A percentile compares a stretch with the other conserved stretches of the same genome.
These are phyloP conservation scores for Macrolepiota albuminosa DNA, from an alignment of 768 basidiomycete genomes.

Conservation along the genomic window DNA sequence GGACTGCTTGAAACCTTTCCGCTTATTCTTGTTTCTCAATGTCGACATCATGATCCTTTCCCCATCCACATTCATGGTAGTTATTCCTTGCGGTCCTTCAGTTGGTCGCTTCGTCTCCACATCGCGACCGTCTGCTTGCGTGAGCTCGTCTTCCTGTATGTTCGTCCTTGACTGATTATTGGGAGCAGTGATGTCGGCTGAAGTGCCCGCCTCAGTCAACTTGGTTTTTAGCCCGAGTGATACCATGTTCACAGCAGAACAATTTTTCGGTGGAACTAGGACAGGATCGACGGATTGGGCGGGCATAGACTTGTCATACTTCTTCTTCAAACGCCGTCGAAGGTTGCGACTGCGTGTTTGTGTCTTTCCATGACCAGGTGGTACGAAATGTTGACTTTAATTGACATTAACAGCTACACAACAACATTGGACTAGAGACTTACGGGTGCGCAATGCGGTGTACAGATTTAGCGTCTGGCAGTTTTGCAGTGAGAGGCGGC, in stretches of 20 bases:
- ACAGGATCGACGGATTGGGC: slow-evolving; percentile 4
- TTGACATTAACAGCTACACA: neutral
- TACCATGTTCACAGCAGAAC: slow-evolving; percentile 39
- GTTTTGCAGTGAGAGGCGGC: slow-evolving; percentile 12
- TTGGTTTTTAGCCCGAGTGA: slow-evolving; percentile 30
- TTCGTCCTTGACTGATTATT: neutral
- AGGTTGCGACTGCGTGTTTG: slow-evolving; percentile 12
- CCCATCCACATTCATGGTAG: slow-evolving; percentile 12
- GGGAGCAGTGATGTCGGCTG: slow-evolving; percentile 2
- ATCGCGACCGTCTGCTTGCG: slow-evolving; percentile 6
- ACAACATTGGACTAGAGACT: neutral
- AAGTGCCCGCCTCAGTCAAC: neutral
- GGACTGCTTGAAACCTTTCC: slow-evolving; percentile 56
- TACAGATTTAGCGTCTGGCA: neutral
- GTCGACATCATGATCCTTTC: slow-evolving; percentile 42
- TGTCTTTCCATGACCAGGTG: slow-evolving; percentile 15
- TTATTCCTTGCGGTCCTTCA: neutral
- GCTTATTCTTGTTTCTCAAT: slow-evolving; percentile 72
- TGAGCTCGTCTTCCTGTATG: neutral
- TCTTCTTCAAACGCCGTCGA: slow-evolving; percentile 14
- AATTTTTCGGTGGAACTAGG: slow-evolving; percentile 21
- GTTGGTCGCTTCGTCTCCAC: slow-evolving; percentile 6
- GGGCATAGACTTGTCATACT: slow-evolving; percentile 20
- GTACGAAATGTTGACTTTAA: slow-evolving; percentile 8
- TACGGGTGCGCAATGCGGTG: slow-evolving; percentile 6